Conservation (phyloP, 2,329 filamentous ascomycete genomes). For the Fusarium anguioides region DNA sequence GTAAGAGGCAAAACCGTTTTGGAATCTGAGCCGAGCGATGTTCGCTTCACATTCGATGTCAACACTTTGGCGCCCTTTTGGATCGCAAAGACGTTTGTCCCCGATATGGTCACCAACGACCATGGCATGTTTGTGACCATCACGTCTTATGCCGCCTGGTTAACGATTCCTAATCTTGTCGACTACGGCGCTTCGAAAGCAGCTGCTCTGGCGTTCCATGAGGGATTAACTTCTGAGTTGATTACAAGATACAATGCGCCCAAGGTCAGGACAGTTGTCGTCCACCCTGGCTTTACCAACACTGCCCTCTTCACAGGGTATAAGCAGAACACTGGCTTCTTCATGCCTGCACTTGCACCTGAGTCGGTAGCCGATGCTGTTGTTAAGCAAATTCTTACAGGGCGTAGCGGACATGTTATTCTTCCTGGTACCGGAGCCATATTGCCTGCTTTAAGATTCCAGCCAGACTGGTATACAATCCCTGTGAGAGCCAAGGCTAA, state of each 20-base stretch:
- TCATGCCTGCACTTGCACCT: constrained; percentile 51
- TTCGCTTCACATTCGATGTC: constrained; percentile 76
- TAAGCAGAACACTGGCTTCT: constrained; percentile 61
- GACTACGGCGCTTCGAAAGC: constrained; percentile 77
- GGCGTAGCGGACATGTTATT: constrained; percentile 61
- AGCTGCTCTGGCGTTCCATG: constrained; percentile 74
- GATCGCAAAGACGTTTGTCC: constrained; percentile 74
- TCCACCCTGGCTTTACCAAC: constrained; percentile 63
- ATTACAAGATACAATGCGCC: constrained; percentile 69
- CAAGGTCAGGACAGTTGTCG: constrained; percentile 72
- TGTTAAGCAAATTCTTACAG: constrained; percentile 60
- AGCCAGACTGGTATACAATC: constrained; percentile 74
- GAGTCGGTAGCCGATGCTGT: constrained; percentile 60
- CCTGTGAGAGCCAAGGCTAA: constrained; percentile 57
- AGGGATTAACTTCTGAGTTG: constrained; percentile 70
- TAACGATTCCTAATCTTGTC: constrained; percentile 70
- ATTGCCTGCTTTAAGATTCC: constrained; percentile 58
- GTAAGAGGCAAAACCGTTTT: constrained; percentile 71
- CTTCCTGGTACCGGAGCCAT: constrained; percentile 55
- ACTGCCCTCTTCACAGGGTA: constrained; percentile 57
- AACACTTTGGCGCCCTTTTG: constrained; percentile 76
- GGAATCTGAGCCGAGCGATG: constrained; percentile 64
- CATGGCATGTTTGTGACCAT: constrained; percentile 81
- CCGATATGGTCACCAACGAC: constrained; percentile 69
- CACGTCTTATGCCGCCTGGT: constrained; percentile 71